Conservation (phyloP, 805 yeast species). For the Saturnispora kantuleensis region DNA sequence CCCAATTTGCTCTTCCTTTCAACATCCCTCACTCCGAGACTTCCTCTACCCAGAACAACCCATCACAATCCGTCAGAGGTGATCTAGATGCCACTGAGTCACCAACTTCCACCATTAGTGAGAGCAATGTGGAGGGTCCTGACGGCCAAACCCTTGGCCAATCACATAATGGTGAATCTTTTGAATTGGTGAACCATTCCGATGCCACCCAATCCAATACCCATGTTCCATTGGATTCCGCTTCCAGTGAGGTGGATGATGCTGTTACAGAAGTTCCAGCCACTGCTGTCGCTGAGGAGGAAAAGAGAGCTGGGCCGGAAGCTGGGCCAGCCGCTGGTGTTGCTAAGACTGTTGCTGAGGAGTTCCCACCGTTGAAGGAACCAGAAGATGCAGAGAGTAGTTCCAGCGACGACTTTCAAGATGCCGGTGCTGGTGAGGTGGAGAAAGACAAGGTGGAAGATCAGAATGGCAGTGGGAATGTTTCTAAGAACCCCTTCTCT, state of each 20-base stretch:
- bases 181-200: constrained; percentile 44
- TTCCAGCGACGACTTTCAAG: constrained; percentile 11
- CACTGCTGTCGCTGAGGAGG: constrained; percentile 4
- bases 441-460: constrained; percentile 7
- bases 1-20: constrained; percentile 29
- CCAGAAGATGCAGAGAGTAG: constrained; percentile 4
- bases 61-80: constrained; percentile 83
- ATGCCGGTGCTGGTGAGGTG: constrained; percentile 11
- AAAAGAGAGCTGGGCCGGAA: background rate
- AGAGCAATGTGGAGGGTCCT: constrained; percentile 23
- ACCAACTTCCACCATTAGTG: constrained; percentile 26
- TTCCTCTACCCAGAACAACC: constrained; percentile 85
- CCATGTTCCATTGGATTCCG: background rate
- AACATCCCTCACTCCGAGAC: constrained; percentile 71
- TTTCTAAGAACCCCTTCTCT: constrained; percentile 13
- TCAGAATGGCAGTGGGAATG: background rate
- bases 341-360: background rate
- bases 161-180: constrained; percentile 32
- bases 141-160: constrained; percentile 12
- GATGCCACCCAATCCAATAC: constrained; percentile 21
- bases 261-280: constrained; percentile 6
- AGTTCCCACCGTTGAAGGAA: constrained; percentile 8
- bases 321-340: background rate
- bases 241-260: constrained; percentile 4
- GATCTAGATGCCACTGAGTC: constrained; percentile 42